Evolutionary conservation across 768 basidiomycete species (phyloP), one percentile per base, ranked within the genome.

Genomic region (button mushroom (Agaricus bisporus)): DNA sequence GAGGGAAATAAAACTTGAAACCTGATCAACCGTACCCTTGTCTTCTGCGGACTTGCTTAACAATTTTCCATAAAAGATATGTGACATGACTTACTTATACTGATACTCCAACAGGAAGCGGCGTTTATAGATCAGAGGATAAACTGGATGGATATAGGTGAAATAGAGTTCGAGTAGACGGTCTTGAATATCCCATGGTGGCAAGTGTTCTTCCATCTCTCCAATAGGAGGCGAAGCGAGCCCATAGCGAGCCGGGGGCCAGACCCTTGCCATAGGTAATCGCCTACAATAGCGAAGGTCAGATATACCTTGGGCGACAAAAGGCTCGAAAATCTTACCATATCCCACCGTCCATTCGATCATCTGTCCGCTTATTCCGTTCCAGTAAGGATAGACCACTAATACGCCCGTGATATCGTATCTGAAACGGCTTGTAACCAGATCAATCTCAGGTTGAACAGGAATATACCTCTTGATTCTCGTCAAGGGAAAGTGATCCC

Each of bases 381-480:
- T 79, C 80, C n/a, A 92, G 74, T 29, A 92, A 71, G 57, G 89
- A 84, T 25, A 93, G 70, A 7, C 91, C 91, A 59, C 86, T 86
- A 2, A 80, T 73, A 67, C 82, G 77, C 12, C 91, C 88, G 55
- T 94, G 93, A 63, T 85, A 95, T 53, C 92, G 85, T 42, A 95
- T 79, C 83, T 95, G 18, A 18, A 56, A 58, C 29, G 51, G n/a
- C 12, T 50, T 38, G 48, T 17, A 29, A 42, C 41, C 20, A 20
- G 10, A 15, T n/a, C 42, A 29, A 39, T 15, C 3, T 48, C 32
- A 39, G 17, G 44, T 8, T 15, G n/a, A 32, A 48, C 28, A 17
- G 8, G 20, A 20, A 44, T 63, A 9, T 58, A 86, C 88, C 70
- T 90, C 86, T 61, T 78, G 81, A 61, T 87, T 81, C 63, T 89